Percentiles rank a stretch among this genome's conserved stretches.
Conservation (phyloP, 305 asterid genomes). For the Solanum hybrid region DNA sequence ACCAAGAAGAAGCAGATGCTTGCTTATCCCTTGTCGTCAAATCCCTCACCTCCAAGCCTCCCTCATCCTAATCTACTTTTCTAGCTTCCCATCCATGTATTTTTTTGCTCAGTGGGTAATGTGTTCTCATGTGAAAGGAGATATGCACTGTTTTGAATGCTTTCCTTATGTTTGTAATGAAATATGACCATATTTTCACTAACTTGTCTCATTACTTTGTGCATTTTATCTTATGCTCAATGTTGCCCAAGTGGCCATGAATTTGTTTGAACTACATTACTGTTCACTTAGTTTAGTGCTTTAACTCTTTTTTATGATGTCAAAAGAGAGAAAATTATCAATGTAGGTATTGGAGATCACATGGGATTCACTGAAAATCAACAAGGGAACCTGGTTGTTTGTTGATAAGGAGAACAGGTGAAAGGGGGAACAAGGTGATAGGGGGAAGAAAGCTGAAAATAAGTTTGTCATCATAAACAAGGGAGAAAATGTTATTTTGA, state of each 20-base stretch:
- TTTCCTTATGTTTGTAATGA: background rate
- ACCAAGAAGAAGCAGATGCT: background rate
- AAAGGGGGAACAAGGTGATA: background rate
- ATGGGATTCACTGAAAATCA: background rate
- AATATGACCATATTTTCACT: background rate
- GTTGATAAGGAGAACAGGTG: background rate
- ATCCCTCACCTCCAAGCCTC: background rate
- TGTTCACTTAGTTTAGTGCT: background rate
- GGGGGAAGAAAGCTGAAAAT: background rate
- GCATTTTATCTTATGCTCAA: too few relatives aligned
- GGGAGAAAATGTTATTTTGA: too few relatives aligned
- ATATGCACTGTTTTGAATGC: background rate
- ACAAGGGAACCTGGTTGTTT: background rate
- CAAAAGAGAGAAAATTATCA: background rate
- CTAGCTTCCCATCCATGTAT: background rate
- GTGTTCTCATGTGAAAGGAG: background rate
- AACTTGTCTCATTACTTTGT: background rate
- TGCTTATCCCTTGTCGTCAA: background rate
- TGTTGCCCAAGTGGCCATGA: background rate
- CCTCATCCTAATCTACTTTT: background rate
- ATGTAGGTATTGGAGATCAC: background rate
- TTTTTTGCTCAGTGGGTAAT: background rate
- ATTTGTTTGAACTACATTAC: background rate
- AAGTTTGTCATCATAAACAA: background rate
- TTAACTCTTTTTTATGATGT: background rate